Evolutionary conservation across 106 monocot species (phyloP).

Genomic region (Hemerocallis citrina): DNA sequence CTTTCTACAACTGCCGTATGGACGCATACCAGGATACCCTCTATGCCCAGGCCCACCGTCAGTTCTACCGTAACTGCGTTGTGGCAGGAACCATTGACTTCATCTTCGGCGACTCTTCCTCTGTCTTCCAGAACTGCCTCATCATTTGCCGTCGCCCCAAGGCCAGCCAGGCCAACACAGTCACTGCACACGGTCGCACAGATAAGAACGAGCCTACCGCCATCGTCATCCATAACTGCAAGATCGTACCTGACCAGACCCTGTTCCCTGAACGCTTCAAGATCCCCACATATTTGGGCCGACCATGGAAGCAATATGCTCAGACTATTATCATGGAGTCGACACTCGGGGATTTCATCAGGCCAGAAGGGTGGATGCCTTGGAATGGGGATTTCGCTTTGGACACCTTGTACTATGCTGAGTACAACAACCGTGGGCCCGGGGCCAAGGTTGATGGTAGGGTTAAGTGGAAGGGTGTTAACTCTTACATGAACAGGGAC

Average conservation of each 20-base stretch:
- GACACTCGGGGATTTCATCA: slow-evolving; percentile 33
- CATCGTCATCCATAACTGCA: slow-evolving; percentile 55
- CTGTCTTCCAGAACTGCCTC: slow-evolving; percentile 49
- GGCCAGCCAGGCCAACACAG: slow-evolving; percentile 43
- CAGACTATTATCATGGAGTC: slow-evolving; percentile 46
- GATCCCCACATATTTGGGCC: slow-evolving; percentile 23
- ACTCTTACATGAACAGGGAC: slow-evolving; percentile 12
- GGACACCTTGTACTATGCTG: slow-evolving; percentile 36
- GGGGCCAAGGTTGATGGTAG: slow-evolving; percentile 27
- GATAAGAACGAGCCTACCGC: slow-evolving; percentile 22
- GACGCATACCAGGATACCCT: slow-evolving; percentile 64
- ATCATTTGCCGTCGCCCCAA: slow-evolving; percentile 37
- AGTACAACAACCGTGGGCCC: slow-evolving; percentile 45
- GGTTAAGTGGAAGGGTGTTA: slow-evolving; percentile 48
- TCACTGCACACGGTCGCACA: slow-evolving; percentile 47
- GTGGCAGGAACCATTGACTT: slow-evolving; percentile 66
- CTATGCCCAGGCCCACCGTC: slow-evolving; percentile 42
- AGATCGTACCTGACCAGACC: slow-evolving; percentile 31
- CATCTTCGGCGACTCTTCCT: slow-evolving; percentile 44
- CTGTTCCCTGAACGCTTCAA: neutral
- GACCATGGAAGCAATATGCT: slow-evolving; percentile 60
- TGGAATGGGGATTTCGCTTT: slow-evolving; percentile 44
- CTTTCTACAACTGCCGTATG: slow-evolving; percentile 59
- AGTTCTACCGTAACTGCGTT: slow-evolving; percentile 51
- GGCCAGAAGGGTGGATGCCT: slow-evolving; percentile 46